These are phyloP conservation scores for Fusarium abutilonis DNA, from an alignment of 2,329 filamentous ascomycete species.

Conservation along the genomic window DNA sequence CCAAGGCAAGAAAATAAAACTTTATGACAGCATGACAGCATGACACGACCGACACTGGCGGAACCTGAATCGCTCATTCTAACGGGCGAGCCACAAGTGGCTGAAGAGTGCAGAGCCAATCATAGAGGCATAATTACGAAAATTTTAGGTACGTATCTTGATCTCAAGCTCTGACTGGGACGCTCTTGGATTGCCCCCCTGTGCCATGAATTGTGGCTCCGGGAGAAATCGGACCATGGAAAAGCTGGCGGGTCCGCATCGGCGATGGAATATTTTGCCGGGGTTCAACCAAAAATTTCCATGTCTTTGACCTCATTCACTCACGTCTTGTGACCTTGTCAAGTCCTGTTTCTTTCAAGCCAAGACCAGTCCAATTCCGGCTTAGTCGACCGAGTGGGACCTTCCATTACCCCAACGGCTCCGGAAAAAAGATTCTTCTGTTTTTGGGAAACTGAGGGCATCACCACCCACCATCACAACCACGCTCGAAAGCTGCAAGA, in stretches of 20 bases:
- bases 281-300: slow-evolving; percentile 42
- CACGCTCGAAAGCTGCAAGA: slow-evolving; percentile 15
- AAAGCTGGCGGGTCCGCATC: slow-evolving; percentile 16
- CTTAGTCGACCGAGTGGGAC: slow-evolving; percentile 30
- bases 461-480: slow-evolving; percentile 28
- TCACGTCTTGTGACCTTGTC: slow-evolving; percentile 4
- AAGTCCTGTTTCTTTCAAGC: slow-evolving; percentile 10
- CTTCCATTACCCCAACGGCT: slow-evolving; percentile 26
- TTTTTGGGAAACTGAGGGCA: slow-evolving; percentile 29
- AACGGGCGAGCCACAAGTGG: slow-evolving; percentile 36
- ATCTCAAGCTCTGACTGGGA: slow-evolving; percentile 12
- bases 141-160: background rate
- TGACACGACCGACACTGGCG: slow-evolving; percentile 42
- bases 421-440: slow-evolving; percentile 43
- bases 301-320: background rate
- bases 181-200: slow-evolving; percentile 8
- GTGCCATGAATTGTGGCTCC: slow-evolving; percentile 37
- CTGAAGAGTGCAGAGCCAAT: slow-evolving; percentile 50
- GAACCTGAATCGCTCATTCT: slow-evolving; percentile 21
- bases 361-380: slow-evolving; percentile 6
- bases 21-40: slow-evolving; percentile 59
- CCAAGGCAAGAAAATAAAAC: slow-evolving; percentile 47
- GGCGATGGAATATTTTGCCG: slow-evolving; percentile 38
- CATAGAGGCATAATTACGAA: slow-evolving; percentile 49
- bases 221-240: slow-evolving; percentile 51